These are phyloP conservation scores for Pseudohalonectria lignicola DNA, from an alignment of 2,329 filamentous ascomycete genomes.

Conservation along the genomic window DNA sequence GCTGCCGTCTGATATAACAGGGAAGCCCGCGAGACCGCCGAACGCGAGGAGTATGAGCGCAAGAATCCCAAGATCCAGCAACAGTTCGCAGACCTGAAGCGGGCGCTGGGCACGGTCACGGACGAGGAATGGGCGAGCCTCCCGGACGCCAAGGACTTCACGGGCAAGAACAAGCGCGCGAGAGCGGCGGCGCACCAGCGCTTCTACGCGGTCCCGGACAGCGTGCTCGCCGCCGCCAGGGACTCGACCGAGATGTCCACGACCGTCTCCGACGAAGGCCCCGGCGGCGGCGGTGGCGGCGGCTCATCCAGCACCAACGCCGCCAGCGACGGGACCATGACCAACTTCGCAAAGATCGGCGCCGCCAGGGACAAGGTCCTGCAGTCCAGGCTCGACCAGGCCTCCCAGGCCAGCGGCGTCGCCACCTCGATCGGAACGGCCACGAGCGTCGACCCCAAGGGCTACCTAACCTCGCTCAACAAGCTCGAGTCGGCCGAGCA, in stretches of 20 bases:
- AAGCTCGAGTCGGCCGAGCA: slow-evolving; percentile 74
- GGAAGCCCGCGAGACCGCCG: slow-evolving; percentile 86
- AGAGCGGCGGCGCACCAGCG: slow-evolving; percentile 74
- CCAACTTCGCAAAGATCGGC: slow-evolving; percentile 95
- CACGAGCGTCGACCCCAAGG: slow-evolving; percentile 87
- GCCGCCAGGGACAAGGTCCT: slow-evolving; percentile 92
- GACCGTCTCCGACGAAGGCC: slow-evolving; percentile 73
- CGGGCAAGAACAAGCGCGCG: slow-evolving; percentile 79
- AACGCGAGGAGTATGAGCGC: slow-evolving; percentile 89
- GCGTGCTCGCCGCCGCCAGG: slow-evolving; percentile 78
- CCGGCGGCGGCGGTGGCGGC: slow-evolving; percentile 29
- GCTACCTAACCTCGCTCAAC: slow-evolving; percentile 85
- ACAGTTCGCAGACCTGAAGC: slow-evolving; percentile 92
- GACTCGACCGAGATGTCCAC: slow-evolving; percentile 75
- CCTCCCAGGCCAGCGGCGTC: slow-evolving; percentile 57
- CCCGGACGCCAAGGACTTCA: slow-evolving; percentile 92
- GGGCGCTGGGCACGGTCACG: slow-evolving; percentile 74
- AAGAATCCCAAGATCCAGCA: slow-evolving; percentile 98
- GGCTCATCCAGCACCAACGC: slow-evolving; percentile 25
- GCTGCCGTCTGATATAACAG: slow-evolving; percentile 38
- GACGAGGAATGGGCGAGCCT: slow-evolving; percentile 96
- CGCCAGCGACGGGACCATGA: slow-evolving; percentile 73
- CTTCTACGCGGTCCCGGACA: slow-evolving; percentile 96
- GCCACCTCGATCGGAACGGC: slow-evolving; percentile 68
- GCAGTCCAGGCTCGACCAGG: slow-evolving; percentile 86